phyloP scores from a whole-genome alignment of 495 filamentous ascomycete species.

The Rhypophila decipiens region DNA sequence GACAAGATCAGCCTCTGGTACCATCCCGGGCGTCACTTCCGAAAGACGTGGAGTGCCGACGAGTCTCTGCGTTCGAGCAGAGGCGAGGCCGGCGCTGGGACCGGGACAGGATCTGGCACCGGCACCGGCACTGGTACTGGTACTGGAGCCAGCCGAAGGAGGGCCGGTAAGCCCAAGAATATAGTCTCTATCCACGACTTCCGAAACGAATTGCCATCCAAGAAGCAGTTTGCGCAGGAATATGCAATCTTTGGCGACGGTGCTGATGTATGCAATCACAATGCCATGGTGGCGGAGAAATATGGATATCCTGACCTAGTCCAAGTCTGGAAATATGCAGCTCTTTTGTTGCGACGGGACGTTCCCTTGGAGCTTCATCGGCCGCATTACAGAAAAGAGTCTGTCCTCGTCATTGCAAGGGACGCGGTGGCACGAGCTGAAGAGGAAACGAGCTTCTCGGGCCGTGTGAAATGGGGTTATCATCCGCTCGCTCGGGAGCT shows the following conservation, averaged over 20 bases:
- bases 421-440: slow-evolving; percentile 46
- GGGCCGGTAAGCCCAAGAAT: slow-evolving; percentile 42
- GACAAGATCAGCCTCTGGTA: slow-evolving; percentile 43
- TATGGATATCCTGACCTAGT: slow-evolving; percentile 69
- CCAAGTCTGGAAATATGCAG: slow-evolving; percentile 77
- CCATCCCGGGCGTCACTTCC: slow-evolving; percentile 36
- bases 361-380: slow-evolving; percentile 60
- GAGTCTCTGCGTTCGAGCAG: slow-evolving; percentile 45
- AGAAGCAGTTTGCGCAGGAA: slow-evolving; percentile 63
- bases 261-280: slow-evolving; percentile 72
- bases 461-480: slow-evolving; percentile 75
- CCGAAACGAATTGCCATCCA: slow-evolving; percentile 63
- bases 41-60: slow-evolving; percentile 39
- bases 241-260: slow-evolving; percentile 83
- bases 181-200: slow-evolving; percentile 66
- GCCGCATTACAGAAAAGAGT: slow-evolving; percentile 38
- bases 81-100: slow-evolving; percentile 42
- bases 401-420: slow-evolving; percentile 56
- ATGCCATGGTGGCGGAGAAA: slow-evolving; percentile 68
- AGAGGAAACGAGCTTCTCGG: slow-evolving; percentile 39
- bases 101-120: slow-evolving; percentile 40
- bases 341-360: slow-evolving; percentile 67
- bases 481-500: slow-evolving; percentile 77
- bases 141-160: slow-evolving; percentile 40
- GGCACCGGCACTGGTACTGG: slow-evolving; percentile 48